These are phyloP conservation scores for Galerina marginata DNA, from an alignment of 768 basidiomycete genomes.

Conservation along the genomic window DNA sequence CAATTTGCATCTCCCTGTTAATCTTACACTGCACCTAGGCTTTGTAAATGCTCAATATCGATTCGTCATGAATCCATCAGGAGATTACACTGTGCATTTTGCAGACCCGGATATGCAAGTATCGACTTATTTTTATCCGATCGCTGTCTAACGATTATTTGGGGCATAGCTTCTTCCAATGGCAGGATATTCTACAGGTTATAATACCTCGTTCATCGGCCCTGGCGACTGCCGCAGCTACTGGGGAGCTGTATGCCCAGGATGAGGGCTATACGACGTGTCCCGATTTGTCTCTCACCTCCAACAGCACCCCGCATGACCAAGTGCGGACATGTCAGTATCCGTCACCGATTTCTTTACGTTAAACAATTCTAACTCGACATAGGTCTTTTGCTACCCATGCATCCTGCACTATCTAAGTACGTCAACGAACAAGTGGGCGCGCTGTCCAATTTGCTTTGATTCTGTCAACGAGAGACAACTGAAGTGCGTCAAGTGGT, in stretches of 20 bases:
- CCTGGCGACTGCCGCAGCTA: slow-evolving; percentile 64
- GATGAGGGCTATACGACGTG: slow-evolving; percentile 77
- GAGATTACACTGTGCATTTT: slow-evolving; percentile 93
- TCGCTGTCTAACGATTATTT: slow-evolving; percentile 3
- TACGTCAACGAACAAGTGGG: slow-evolving; percentile 87
- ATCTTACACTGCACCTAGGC: slow-evolving; percentile 48
- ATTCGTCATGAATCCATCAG: slow-evolving; percentile 92
- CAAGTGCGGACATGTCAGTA: slow-evolving; percentile 94
- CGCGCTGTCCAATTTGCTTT: slow-evolving; percentile 94
- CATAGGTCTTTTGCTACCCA: slow-evolving; percentile 90
- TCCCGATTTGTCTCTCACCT: slow-evolving; percentile 94
- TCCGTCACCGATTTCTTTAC: slow-evolving; percentile 12
- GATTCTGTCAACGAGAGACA: slow-evolving; percentile 91
- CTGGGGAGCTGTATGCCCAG: slow-evolving; percentile 43
- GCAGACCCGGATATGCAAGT: slow-evolving; percentile 96
- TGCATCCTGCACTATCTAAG: slow-evolving; percentile 92
- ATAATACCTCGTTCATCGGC: slow-evolving; percentile 87
- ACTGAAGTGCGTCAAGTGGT: slow-evolving; percentile 94
- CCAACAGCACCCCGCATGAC: slow-evolving; percentile 93
- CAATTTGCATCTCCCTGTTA: not conserved
- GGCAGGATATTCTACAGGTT: slow-evolving; percentile 95
- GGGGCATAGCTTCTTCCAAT: slow-evolving; percentile 83
- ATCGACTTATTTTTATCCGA: slow-evolving; percentile 10
- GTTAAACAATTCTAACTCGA: slow-evolving; percentile 15
- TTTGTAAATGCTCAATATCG: slow-evolving; percentile 97